These are phyloP conservation scores for Toxoplasma gondii DNA, from an alignment of 169 alveolate genomes.

Conservation along the genomic window DNA sequence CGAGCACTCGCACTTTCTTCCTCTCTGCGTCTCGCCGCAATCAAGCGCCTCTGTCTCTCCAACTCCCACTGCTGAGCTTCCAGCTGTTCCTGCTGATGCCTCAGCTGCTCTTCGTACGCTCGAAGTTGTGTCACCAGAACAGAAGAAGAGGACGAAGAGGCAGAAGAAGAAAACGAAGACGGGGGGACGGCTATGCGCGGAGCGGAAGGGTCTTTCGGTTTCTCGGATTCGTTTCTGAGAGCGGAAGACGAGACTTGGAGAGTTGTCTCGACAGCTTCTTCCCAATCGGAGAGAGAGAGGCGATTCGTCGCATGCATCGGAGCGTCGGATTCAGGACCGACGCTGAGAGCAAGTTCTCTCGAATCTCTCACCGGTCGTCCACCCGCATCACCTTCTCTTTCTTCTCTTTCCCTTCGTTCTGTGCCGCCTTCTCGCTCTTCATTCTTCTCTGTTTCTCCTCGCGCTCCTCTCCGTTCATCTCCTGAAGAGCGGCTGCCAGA, in stretches of 20 bases:
- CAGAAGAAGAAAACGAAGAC: background rate
- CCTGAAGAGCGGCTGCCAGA: too few relatives aligned
- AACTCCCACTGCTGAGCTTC: background rate
- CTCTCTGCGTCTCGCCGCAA: background rate
- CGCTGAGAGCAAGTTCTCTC: too few relatives aligned
- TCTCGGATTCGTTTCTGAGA: background rate
- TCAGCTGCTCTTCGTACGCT: background rate
- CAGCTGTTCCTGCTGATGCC: background rate
- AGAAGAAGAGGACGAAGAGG: background rate
- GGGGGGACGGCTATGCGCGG: background rate
- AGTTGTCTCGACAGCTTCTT: background rate
- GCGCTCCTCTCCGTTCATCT: too few relatives aligned
- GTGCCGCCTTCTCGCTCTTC: too few relatives aligned
- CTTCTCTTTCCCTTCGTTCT: too few relatives aligned
- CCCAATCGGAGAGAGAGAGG: background rate
- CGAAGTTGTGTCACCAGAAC: background rate
- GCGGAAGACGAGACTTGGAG: background rate
- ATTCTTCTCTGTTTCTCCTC: too few relatives aligned
- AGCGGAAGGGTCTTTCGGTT: background rate
- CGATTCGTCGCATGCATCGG: background rate
- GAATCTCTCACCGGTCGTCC: too few relatives aligned
- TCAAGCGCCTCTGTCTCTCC: background rate
- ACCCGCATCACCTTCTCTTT: too few relatives aligned
- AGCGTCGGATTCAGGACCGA: too few relatives aligned
- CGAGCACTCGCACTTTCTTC: background rate